Base-by-base conservation (phyloP, 225 moss, liverwort and hornwort genomes). In the Bryum argenteum region DNA sequence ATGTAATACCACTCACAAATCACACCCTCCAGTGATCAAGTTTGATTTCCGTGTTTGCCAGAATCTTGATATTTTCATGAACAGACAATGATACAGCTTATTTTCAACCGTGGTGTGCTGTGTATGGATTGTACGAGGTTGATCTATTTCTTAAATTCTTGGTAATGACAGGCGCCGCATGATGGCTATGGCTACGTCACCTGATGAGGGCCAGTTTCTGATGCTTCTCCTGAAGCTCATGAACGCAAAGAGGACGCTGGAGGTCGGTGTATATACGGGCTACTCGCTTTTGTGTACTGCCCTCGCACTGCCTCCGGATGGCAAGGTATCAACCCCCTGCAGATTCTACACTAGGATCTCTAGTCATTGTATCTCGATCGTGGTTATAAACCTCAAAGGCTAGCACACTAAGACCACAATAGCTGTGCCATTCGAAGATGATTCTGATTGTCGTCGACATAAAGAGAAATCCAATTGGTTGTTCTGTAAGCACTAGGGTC, bases 251-350 rank as follows among this genome's bases (percentile, higher is more conserved):
- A 91, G 85, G 79, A 96, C 96, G 10, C 78, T 93, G 14, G 96
- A 93, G 75, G 78, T 96, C 12, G 96, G 93, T 14, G 93, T 93
- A 24, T 96, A 91, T 74, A 96, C 96, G 11, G 96, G 93, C 13
- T 96, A 96, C 65, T 96, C 96, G 0, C 90, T 96, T 24, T 76
- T 96, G 64, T 91, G 93, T 67, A 93, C 96, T 16, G 93, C 93
- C 19, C 90, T 96, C 17, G 88, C 93, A 1, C 77, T 96, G 26
- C 96, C 96, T 28, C 73, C 83, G 11, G 96, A 96, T 74, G 96
- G 96, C 71, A 84, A 96, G 95, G 95, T 93, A 33, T 33, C 33
- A 2, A 26, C 26, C 26, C 26, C n/a, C 33, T 33, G 4, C 33
- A 33, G 7, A 33, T 3, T 33, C 33, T 33, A 4, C 33, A 3